These are phyloP conservation scores for Saccharomyces hybrid DNA, from an alignment of 1,139 yeast genomes.

Conservation along the genomic window DNA sequence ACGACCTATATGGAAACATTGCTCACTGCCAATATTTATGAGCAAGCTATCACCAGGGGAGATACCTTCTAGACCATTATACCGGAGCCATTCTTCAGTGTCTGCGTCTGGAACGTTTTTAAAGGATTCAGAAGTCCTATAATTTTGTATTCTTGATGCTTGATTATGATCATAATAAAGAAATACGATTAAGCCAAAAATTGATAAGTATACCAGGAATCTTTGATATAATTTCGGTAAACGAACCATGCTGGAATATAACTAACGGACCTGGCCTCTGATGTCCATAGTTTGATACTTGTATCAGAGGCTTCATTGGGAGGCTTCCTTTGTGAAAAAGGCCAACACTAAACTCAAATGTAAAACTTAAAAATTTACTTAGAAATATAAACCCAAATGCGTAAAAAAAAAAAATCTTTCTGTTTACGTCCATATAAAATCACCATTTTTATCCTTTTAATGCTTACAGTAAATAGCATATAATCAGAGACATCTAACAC, in stretches of 20 bases:
- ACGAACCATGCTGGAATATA: neutral
- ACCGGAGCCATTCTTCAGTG: neutral
- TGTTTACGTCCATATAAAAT: neutral
- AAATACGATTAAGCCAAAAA: neutral
- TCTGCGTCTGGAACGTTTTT: too few relatives aligned
- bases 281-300: neutral
- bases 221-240: neutral
- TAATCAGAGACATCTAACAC: neutral
- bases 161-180: neutral
- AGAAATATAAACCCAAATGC: neutral
- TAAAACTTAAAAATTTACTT: neutral
- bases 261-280: neutral
- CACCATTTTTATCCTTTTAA: neutral
- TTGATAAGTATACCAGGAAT: neutral
- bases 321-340: neutral
- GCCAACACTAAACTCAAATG: neutral
- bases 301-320: neutral
- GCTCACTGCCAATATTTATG: constrained; percentile 15
- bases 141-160: neutral
- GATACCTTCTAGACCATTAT: constrained; percentile 2
- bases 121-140: neutral
- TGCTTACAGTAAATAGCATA: neutral
- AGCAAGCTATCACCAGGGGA: constrained; percentile 6
- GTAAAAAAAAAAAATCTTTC: neutral
- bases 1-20: constrained; percentile 18